Conservation (phyloP, 805 yeast genomes). For the Barnettozyma populi region DNA sequence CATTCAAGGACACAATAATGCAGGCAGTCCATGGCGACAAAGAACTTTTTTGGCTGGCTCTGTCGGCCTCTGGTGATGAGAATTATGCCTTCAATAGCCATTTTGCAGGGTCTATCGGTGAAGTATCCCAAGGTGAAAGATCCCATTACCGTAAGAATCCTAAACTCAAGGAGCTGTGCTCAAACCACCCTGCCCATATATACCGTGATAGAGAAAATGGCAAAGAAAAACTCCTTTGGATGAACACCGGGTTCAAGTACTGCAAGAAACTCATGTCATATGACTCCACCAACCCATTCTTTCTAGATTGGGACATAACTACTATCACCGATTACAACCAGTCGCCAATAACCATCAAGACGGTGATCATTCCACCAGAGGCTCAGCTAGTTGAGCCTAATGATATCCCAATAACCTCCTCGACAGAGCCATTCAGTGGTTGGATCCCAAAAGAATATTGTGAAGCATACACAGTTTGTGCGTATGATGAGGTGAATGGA, state of each 20-base stretch:
- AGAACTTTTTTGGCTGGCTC: conserved; percentile 32
- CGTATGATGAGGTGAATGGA: conserved; percentile 36
- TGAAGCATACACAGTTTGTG: conserved; percentile 51
- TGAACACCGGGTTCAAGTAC: conserved; percentile 49
- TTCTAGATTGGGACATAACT: conserved; percentile 3
- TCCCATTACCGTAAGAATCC: conserved; percentile 8
- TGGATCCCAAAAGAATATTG: conserved; percentile 47
- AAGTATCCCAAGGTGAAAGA: conserved; percentile 10
- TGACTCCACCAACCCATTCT: conserved; percentile 8
- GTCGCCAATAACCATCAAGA: conserved; percentile 33
- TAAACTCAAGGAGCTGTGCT: conserved; percentile 36
- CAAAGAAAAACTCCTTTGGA: conserved; percentile 44
- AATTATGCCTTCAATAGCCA: conserved; percentile 4
- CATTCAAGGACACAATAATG: conserved; percentile 26
- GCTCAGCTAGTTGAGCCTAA: too few species aligned
- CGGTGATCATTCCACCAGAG: conserved; percentile 45
- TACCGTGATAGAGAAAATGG: conserved; percentile 15
- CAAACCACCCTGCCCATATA: conserved; percentile 55
- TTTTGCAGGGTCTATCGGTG: conserved; percentile 13
- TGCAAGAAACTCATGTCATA: conserved; percentile 30
- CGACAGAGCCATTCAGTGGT: conserved; percentile 22
- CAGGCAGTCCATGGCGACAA: conserved; percentile 29
- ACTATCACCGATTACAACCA: conserved; percentile 28
- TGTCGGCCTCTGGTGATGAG: conserved; percentile 15
- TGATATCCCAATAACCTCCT: not conserved